Base-by-base conservation (phyloP, 768 basidiomycete genomes). In the Candolleomyces aberdarensis region DNA sequence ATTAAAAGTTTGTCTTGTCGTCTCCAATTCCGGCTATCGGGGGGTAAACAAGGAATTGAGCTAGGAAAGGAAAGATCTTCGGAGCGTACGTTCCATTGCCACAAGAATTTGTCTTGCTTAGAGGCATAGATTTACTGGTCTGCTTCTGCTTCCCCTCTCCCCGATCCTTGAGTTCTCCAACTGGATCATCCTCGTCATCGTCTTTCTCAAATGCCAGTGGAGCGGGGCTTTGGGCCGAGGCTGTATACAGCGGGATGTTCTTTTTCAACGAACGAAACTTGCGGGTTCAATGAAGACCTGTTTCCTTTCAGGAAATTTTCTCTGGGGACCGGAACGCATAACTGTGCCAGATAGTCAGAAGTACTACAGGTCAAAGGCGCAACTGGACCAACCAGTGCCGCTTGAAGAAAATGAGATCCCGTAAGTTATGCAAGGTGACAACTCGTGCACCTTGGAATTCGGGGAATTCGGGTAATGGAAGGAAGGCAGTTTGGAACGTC, bases 391-490 rank as follows among this genome's bases (percentile, higher is more conserved):
- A 96, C 88, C 97, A 85, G 79, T 98, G 97, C 60, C 97, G 81
- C 64, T 97, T 80, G 79, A 99, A 96, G 78, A 99, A 98, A 59
- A 99, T 75, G 75, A 98, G 98, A 76, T 99, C 97, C 52, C 97
- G 85, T 72, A 97, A 95, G 69, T 98, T 98, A 70, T 98, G 97
- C 19, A 98, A 79, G 3, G 96, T 97, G 14, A 98, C 95, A 9
- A 98, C 96, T 73, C 98, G 97, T 29, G 97, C 79, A 39, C 97
- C 97, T 75, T 94, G 89, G 70, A 97, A 98, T 71, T 26, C 3
- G 3, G 95, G 89, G 70, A 97, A 98, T 71, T 26, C 3, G 3
- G 95, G 94, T 63, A 96, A 78, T 7, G 92, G 94, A 15, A 97
- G 97, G 77, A 98, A 98, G 22, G 94, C 83, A 0, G 95, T 95